A percentile compares a stretch with the other conserved stretches of the same genome.
Evolutionary conservation across 345 rosid genomes (phyloP).

Genomic region (Heritiera littoralis): DNA sequence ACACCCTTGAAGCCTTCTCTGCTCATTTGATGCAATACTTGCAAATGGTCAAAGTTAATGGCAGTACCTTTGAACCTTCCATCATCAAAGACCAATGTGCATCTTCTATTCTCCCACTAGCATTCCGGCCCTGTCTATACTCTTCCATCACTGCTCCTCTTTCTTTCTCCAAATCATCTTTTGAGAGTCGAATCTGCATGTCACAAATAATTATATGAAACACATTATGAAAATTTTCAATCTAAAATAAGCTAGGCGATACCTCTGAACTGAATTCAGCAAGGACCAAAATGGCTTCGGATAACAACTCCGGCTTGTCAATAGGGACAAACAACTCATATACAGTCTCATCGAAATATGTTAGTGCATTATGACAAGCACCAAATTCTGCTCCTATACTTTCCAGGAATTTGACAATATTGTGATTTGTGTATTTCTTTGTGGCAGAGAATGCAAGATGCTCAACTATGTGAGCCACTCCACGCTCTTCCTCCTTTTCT

Average conservation of each 20-base stretch:
- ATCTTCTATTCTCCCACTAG: conserved; percentile 89
- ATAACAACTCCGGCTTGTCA: conserved; percentile 65
- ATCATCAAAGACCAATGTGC: conserved; percentile 83
- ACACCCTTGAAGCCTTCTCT: background rate
- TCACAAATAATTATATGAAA: conserved; percentile 9
- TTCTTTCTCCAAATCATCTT: conserved; percentile 87
- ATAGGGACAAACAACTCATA: conserved; percentile 89
- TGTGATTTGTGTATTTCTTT: conserved; percentile 76
- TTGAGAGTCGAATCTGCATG: conserved; percentile 72
- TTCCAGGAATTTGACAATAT: conserved; percentile 82
- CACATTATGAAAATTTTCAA: background rate
- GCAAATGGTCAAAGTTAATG: background rate
- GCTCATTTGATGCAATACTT: background rate
- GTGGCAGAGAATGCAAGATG: conserved; percentile 98
- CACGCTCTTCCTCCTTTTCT: conserved; percentile 94
- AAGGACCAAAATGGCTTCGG: conserved; percentile 79
- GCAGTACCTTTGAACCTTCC: conserved; percentile 82
- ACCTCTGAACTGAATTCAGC: conserved; percentile 95
- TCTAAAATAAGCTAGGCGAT: conserved; percentile 6
- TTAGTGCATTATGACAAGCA: conserved; percentile 86
- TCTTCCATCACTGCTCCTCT: conserved; percentile 97
- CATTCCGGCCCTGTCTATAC: conserved; percentile 78
- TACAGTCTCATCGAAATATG: conserved; percentile 83
- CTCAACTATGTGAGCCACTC: conserved; percentile 94
- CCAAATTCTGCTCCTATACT: conserved; percentile 97